Base-by-base conservation (phyloP, 148 eudicot genomes). In the Rhododendron ovatum region DNA sequence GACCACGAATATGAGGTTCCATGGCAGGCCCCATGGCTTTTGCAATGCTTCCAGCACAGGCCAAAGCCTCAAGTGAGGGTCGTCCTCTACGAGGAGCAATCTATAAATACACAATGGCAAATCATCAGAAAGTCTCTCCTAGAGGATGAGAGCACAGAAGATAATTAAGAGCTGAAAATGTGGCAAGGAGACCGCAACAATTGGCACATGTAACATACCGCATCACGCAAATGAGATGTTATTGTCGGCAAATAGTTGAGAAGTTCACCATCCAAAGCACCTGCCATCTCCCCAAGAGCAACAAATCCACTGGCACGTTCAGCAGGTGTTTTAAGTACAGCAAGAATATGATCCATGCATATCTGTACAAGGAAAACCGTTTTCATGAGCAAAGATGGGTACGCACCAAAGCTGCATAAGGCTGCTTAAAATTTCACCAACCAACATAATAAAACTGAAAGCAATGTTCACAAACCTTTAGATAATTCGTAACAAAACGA, bases 281-380 rank as follows among this genome's bases (percentile, higher is more conserved):
- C 98, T 85, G 98, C 98, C 99, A 97, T 95, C 92, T 97, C 99
- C 85, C 99, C 99, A 83, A 97, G 98, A 84, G 99, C 99, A 82
- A 94, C 90, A 85, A 97, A 97, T 82, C 98, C 99, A 90, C 98
- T 95, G 67, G 98, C 95, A 77, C 98, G 91, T 91, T 97, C 99
- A 76, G 98, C 95, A 37, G 98, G 99, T 90, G 91, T 93, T 92
- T 91, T 93, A 69, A 97, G 95, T 87, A 97, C 99, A 35, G 93
- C 92, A 91, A 97, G 95, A 86, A 97, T 95, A 88, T 97, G 99
- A 91, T 93, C 90, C 99, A 97, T 97, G 94, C 98, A 97, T 85
- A 92, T 97, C 99, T 97, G 92, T 17, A 74, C 55, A 82, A 84
- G 48, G 61, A 82, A 50, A 76, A 24, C 18, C 3, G 59, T n/a